Base-by-base conservation (phyloP, 2,329 filamentous ascomycete genomes). In the Emmonsiellopsis sp. region DNA sequence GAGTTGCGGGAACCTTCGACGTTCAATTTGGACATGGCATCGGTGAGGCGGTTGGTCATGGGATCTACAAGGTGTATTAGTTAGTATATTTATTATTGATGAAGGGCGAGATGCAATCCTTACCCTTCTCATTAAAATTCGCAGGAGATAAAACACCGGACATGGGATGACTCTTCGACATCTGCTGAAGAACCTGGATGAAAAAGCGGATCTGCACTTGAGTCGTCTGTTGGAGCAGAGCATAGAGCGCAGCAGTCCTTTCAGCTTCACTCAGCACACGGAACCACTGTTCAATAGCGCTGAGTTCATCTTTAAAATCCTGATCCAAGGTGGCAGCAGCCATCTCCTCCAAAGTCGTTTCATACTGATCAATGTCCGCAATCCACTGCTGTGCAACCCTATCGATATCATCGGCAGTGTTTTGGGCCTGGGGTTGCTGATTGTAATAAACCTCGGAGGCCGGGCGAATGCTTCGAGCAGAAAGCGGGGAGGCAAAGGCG, bases 261-360 rank as follows among this genome's bases (percentile, higher is more conserved):
- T 98, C 93, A 31, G 93, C 91, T 74, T 97, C 93, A 67, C 92
- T 97, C 59, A 98, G 77, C 52, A 98, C 93, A 58, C 91, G 86
- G 73, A 98, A 98, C 93, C 93, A 98, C 77, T 98, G 93, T 75
- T 98, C 93, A 67, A 98, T 98, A 62, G 93, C 93, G 68, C 90
- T 96, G 57, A 98, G 81, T 73, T 98, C 93, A 72, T 97, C 93
- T 76, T 98, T 98, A 79, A 98, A 98, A 68, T 98, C 93, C 76
- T 98, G 93, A 68, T 98, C 93, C 52, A 97, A 78, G n/a, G 93
- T 97, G 31, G 93, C 93, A 34, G 92, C 91, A 43, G 93, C 93
- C 93, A 98, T 98, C 70, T 98, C 93, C 72, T 97, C 93, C 65
- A 98, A 74, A 1, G 93, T 98, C n/a, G 85, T 95, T 77, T 98